phyloP scores from a whole-genome alignment of 2,329 filamentous ascomycete species.

The Hypocreales sp. region DNA sequence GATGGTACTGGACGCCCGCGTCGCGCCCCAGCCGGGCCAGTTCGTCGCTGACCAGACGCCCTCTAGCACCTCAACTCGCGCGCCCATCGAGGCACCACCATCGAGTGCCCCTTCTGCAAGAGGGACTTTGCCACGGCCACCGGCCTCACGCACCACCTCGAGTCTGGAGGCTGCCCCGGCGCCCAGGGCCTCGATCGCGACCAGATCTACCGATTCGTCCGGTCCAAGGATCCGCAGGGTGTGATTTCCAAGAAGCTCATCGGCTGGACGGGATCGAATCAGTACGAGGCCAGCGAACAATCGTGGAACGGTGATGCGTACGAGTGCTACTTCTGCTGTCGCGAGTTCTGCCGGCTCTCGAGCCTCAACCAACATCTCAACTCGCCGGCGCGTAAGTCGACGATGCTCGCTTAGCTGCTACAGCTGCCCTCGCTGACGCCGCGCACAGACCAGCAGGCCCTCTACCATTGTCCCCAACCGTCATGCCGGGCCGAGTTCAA shows the following conservation, averaged over 20 bases:
- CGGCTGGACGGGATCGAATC: conserved; percentile 20
- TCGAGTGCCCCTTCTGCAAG: conserved; percentile 40
- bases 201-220: conserved; percentile 27
- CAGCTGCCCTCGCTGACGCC: neutral
- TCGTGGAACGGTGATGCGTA: conserved; percentile 24
- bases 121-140: conserved; percentile 28
- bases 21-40: no score
- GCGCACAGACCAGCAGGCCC: conserved; percentile 12
- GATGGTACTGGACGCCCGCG: no score
- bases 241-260: conserved; percentile 34
- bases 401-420: no score
- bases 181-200: conserved; percentile 29
- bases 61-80: conserved; percentile 38
- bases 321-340: conserved; percentile 25
- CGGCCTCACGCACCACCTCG: conserved; percentile 38
- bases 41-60: neutral
- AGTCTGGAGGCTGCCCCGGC: conserved; percentile 31
- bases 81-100: conserved; percentile 25
- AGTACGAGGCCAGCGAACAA: conserved; percentile 18
- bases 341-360: conserved; percentile 16
- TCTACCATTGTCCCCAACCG: conserved; percentile 24
- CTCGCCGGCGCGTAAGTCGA: conserved; percentile 30
- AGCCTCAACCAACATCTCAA: conserved; percentile 34
- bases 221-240: conserved; percentile 26
- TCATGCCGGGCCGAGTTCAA: conserved; percentile 20